A percentile compares a stretch with the other conserved stretches of the same genome.
These are phyloP conservation scores for Aeminium ludgeri DNA, from an alignment of 495 filamentous ascomycete genomes.

Conservation along the genomic window DNA sequence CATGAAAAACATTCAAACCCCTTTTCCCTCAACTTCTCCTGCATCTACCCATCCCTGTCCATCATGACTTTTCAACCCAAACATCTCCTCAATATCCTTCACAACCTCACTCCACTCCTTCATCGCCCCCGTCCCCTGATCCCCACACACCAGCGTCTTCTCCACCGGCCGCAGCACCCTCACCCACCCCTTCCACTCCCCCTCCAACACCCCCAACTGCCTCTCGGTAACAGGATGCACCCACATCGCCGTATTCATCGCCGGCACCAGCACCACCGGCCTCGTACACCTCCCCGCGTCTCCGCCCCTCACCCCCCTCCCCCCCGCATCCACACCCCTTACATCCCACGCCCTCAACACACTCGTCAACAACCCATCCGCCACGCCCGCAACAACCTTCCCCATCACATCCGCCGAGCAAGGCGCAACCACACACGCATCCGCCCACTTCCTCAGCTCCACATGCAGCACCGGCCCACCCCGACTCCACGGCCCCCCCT, in stretches of 20 bases:
- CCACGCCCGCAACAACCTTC: slow-evolving; percentile 52
- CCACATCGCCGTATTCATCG: slow-evolving; percentile 91
- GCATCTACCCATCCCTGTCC: not conserved
- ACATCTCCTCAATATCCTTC: slow-evolving; percentile 33
- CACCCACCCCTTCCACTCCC: slow-evolving; percentile 76
- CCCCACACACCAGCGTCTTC: slow-evolving; percentile 70
- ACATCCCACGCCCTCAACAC: slow-evolving; percentile 85
- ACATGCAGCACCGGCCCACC: slow-evolving; percentile 66
- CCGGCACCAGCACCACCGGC: slow-evolving; percentile 48
- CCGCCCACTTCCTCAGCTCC: slow-evolving; percentile 62
- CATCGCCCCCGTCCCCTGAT: slow-evolving; percentile 63
- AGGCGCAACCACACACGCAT: slow-evolving; percentile 67
- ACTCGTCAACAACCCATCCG: slow-evolving; percentile 49
- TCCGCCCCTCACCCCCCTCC: slow-evolving; percentile 1
- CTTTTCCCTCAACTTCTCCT: slow-evolving; percentile 1
- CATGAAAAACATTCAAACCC: too few relatives aligned
- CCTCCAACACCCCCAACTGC: slow-evolving; percentile 48
- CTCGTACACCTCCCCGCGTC: slow-evolving; percentile 27
- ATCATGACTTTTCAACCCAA: too few relatives aligned
- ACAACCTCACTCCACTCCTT: slow-evolving; percentile 59
- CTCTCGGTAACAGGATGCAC: slow-evolving; percentile 59
- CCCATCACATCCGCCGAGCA: slow-evolving; percentile 64
- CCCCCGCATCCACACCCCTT: slow-evolving; percentile 37
- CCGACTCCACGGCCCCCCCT: slow-evolving; percentile 60
- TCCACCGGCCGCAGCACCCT: slow-evolving; percentile 50